Evolutionary conservation across 208 protist genomes (phyloP), one percentile per base, ranked within the genome.

Genomic region (Endotrypanum monterogeii): DNA sequence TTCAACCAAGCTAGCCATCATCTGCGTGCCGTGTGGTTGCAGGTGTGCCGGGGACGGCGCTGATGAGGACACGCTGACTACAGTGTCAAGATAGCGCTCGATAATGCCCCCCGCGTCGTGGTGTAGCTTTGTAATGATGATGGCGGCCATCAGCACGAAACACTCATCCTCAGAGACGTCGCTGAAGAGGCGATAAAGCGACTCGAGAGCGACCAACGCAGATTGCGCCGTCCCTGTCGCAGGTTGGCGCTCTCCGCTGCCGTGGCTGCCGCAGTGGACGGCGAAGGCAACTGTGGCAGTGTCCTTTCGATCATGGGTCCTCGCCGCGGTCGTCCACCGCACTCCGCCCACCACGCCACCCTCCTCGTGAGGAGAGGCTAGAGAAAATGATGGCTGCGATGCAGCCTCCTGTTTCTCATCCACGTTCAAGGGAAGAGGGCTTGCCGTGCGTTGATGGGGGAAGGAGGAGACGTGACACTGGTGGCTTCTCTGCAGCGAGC

Each of bases 91-190:
- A 73, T 89, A 89, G 1, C 30, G 65, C 51, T 66, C 54, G 16
- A 92, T 73, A 20, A 81, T 30, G 4, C 52, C 44, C 32, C 79
- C 80, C 2, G 76, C 73, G 50, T 83, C 79, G 37, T 61, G 70
- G 28, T 90, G 78, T 20, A 94, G 71, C 16, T 86, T 89, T 16
- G 75, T 83, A 37, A 88, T 80, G 54, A 94, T 67, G 32, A 91
- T 74, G 63, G 80, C 81, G 12, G 86, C 80, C 60, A 94, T 77
- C 48, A 94, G 74, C 35, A 85, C 75, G 25, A 74, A 66, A 67
- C 84, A 91, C 56, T 82, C 80, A 52, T 88, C 89, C 50, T 85
- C 75, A 20, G 78, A 63, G 16, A 77, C 79, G 18, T 80, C 76
- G 14, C 71, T 60, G 80, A 94, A 90, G 23, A 78, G 70, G 55